Evolutionary conservation across 768 basidiomycete species (phyloP), one percentile per base, ranked within the genome.

Genomic region (Suillus placidus): DNA sequence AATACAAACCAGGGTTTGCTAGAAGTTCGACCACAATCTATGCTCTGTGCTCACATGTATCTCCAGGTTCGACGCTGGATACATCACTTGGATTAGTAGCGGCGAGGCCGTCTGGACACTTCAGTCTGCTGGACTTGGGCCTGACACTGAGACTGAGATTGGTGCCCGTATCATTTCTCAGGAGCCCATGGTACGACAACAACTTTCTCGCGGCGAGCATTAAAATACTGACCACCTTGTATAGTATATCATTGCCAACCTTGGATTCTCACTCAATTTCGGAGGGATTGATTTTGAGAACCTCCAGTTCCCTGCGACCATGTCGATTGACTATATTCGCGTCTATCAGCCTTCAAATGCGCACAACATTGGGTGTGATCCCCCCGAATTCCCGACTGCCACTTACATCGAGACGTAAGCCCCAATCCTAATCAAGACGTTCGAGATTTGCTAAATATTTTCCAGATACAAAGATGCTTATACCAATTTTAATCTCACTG

Each of bases 261-360:
- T 91, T 42, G 92, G 90, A 45, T 85, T 92, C 64, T 92, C 90
- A 8, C 68, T 79, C 52, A 87, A 85, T 71, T 93, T 93, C 74
- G 91, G 88, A 18, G 80, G 74, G 9, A 85, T 92, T 70, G 87
- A 93, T 69, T 81, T 87, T 62, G 79, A 80, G 6, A 70, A 85
- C 45, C 72, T 92, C 35, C 75, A 76, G 23, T 82, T 89, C 71
- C 87, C 87, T 6, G 74, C 84, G 10, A 81, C 79, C 35, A 89
- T 95, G 90, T 80, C 80, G 63, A 79, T 95, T 60, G 95, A 97
- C 72, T 96, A 88, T 65, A 87, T 96, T 64, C 86, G 95, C 2
- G 91, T 97, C 14, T 91, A 90, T 70, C 90, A 90, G 69, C 78
- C 79, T 32, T 74, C 80, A 61, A 75, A 78, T 64, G 69, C 74